Base-by-base conservation (phyloP, 1,139 yeast species). In the Candida sojae region DNA sequence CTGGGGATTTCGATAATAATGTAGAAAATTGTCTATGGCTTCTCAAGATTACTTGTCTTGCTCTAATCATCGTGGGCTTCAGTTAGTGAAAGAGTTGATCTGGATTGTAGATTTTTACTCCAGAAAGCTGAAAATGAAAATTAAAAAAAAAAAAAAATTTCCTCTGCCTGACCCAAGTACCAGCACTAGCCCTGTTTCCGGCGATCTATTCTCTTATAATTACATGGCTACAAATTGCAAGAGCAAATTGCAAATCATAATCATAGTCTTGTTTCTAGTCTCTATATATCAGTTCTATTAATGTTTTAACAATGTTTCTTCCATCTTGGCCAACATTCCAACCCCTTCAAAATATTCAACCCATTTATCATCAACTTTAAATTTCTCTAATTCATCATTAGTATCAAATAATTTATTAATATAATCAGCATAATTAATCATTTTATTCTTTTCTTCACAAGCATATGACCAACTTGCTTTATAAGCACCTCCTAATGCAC, bases 401-500 rank as follows among this genome's bases (percentile, higher is more conserved):
- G 78, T 75, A 32, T 79, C 71, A 57, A 80, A 81, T 36, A 65
- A 66, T 6, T 63, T 57, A 31, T 62, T 64, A 44, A 80, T 65
- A 62, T 81, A 81, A 30, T 68, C 64, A 50, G 71, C 71, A 53
- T 70, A 70, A 43, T 66, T 70, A 48, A 83, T 58, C 60, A 76
- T 76, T 12, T 68, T 57, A 31, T 64, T 58, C 46, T 59, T 49
- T n/a, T 53, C 36, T 58, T 74, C 79, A 58, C 78, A 64, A 51
- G 62, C 53, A 61, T 71, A 63, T 47, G 86, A 78, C 88, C 96
- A 90, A 45, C 86, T 75, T 1, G 97, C 96, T 62, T 88, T 87
- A 67, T 80, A 88, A 39, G 96, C 96, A 5, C 97, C 96, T n/a
- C 97, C 97, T 43, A 88, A 70, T 1, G 97, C 97, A 75, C 97